Base-by-base conservation (phyloP, 2,329 filamentous ascomycete species). In the Fusarium secorum region DNA sequence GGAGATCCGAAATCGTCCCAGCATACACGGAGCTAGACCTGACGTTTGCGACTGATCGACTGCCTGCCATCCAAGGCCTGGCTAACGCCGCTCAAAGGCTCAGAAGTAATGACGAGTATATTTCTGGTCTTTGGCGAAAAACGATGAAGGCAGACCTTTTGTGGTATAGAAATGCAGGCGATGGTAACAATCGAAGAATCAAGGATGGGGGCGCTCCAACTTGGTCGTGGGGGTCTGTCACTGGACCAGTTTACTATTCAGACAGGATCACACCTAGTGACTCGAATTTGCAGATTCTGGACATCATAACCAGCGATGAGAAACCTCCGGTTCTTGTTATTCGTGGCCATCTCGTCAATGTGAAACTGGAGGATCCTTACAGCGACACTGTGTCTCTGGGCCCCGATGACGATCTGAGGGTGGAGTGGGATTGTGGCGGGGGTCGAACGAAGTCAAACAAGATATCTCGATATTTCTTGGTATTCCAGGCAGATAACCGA, bases 221-320 rank as follows among this genome's bases (percentile, higher is more conserved):
- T 3, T 64, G 61, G 61, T 64, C 61, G 4, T 64, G 61, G 61
- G 61, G 20, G 17, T 64, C 35, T 33, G 24, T 64, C 9, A 62
- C 26, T 1, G 61, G 35, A 17, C 48, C 32, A 13, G 22, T 51
- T 2, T 28, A 51, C 9, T 57, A 57, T 14, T n/a, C 7, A 7
- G 24, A 57, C 2, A 49, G 20, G 15, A 13, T 14, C 2, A n/a
- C 10, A 24, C 33, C 54, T 8, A 28, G 14, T 4, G 54, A 57
- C 13, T 38, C 32, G 3, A 8, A 24, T 1, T 32, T 57, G n/a
- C 7, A 26, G n/a, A 38, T 57, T 7, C 10, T 57, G 11, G 42
- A 38, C 7, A 51, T 57, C 7, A 13, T 38, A 13, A 24, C 17
- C 1, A 17, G 11, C 8, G 33, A 38, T 11, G 42, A 2, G 20